phyloP scores from a whole-genome alignment of 1,284 basidiomycete species.

The Puccinia polysora region DNA sequence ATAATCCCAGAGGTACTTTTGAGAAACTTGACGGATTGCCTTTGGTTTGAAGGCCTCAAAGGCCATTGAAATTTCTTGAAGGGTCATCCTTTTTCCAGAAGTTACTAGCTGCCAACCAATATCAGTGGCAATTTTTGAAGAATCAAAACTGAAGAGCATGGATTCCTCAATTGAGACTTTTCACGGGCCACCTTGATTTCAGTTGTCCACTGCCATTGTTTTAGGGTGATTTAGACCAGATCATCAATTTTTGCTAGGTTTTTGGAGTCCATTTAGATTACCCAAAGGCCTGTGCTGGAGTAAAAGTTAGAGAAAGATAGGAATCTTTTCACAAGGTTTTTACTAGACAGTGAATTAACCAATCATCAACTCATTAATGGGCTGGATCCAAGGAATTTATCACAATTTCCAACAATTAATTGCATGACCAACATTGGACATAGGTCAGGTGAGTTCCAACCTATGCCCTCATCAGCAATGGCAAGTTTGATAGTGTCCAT shows the following conservation, averaged over 20 bases:
- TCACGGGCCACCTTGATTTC: constrained; percentile 87
- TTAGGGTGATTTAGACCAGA: constrained; percentile 84
- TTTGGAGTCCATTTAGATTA: constrained; percentile 87
- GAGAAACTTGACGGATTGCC: constrained; percentile 88
- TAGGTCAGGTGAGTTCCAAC: constrained; percentile 97
- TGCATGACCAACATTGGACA: constrained; percentile 98
- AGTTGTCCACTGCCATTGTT: constrained; percentile 94
- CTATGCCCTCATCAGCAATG: constrained; percentile 93
- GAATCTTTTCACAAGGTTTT: constrained; percentile 98
- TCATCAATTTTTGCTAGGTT: constrained; percentile 91
- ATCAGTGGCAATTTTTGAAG: constrained; percentile 95
- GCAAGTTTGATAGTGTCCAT: constrained; percentile 85
- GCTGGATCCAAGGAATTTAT: constrained; percentile 86
- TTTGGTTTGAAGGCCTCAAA: constrained; percentile 79
- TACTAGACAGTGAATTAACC: constrained; percentile 80
- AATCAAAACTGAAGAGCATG: too few species aligned
- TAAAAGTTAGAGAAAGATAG: constrained; percentile 99
- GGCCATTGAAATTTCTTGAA: too few species aligned
- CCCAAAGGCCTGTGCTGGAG: constrained; percentile 98
- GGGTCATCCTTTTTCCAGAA: constrained; percentile 87
- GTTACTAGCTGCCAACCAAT: constrained; percentile 92
- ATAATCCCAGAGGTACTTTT: constrained; percentile 95
- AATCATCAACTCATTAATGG: constrained; percentile 84
- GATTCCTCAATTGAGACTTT: constrained; percentile 85
- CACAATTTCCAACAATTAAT: constrained; percentile 98